Percentiles rank a stretch among this genome's conserved stretches.
Evolutionary conservation across 179 eudicot species (phyloP).

Genomic region (Camellia oleifera): DNA sequence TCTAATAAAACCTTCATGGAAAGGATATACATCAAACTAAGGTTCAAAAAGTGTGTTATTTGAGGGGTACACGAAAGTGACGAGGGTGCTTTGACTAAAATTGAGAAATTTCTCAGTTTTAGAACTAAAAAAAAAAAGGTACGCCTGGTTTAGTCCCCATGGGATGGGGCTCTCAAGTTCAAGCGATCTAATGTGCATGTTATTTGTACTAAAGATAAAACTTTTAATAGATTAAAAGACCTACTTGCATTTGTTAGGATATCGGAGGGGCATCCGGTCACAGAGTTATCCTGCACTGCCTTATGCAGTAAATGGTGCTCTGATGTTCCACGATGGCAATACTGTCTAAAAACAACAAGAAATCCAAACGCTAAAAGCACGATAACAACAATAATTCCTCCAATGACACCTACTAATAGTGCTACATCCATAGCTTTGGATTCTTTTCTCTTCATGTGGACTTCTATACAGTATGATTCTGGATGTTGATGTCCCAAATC

Average conservation of each 20-base stretch:
- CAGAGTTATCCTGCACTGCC: conserved; percentile 45
- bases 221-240: conserved; percentile 17
- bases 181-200: no score
- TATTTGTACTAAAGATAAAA: not conserved
- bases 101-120: no score
- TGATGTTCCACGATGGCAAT: conserved; percentile 44
- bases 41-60: no score
- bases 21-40: no score
- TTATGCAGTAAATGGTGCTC: conserved; percentile 58
- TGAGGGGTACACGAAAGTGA: no score
- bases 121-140: no score
- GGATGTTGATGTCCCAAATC: conserved; percentile 49
- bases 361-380: conserved; percentile 44
- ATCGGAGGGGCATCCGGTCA: conserved; percentile 50
- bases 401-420: conserved; percentile 35
- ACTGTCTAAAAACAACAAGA: conserved; percentile 37
- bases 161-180: no score
- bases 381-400: conserved; percentile 31
- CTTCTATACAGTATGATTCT: conserved; percentile 33
- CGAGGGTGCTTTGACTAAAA: no score
- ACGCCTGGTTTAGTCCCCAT: no score
- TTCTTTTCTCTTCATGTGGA: conserved; percentile 22
- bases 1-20: no score
- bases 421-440: conserved; percentile 30
- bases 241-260: conserved; percentile 73